These are phyloP conservation scores for Penicillium sp. DNA, from an alignment of 2,329 filamentous ascomycete genomes.

Conservation along the genomic window DNA sequence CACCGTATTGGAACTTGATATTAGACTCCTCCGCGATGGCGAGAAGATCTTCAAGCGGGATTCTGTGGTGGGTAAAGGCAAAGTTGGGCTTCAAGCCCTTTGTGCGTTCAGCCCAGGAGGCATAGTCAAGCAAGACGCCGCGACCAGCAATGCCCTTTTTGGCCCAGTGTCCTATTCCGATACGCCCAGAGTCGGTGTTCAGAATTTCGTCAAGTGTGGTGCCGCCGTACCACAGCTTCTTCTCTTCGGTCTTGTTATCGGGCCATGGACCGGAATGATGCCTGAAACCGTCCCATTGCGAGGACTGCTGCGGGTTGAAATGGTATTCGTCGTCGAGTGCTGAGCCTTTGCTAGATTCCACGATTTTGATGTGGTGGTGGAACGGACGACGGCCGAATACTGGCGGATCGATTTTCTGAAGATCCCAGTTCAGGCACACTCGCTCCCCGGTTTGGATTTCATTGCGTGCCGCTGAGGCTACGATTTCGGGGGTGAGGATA, in stretches of 20 bases:
- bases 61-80: conserved; percentile 29
- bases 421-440: conserved; percentile 54
- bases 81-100: conserved; percentile 27
- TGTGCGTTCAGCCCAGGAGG: conserved; percentile 29
- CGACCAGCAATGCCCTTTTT: conserved; percentile 37
- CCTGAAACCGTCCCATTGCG: conserved; percentile 53
- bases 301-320: conserved; percentile 52
- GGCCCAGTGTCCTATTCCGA: conserved; percentile 37
- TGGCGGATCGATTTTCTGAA: conserved; percentile 51
- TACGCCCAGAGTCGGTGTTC: conserved; percentile 28
- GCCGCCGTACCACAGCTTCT: conserved; percentile 30
- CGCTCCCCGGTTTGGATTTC: conserved; percentile 53
- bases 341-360: conserved; percentile 37
- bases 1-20: conserved; percentile 33
- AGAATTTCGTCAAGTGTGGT: conserved; percentile 34
- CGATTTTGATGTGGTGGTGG: conserved; percentile 50
- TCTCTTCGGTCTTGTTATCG: conserved; percentile 23
- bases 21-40: conserved; percentile 32
- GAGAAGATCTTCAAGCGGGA: conserved; percentile 33
- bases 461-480: conserved; percentile 47
- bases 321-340: conserved; percentile 49
- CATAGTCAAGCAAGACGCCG: conserved; percentile 39
- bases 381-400: conserved; percentile 51
- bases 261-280: conserved; percentile 47
- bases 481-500: conserved; percentile 51